phyloP scores from a whole-genome alignment of 768 basidiomycete genomes.

The Astraeus odoratus region DNA sequence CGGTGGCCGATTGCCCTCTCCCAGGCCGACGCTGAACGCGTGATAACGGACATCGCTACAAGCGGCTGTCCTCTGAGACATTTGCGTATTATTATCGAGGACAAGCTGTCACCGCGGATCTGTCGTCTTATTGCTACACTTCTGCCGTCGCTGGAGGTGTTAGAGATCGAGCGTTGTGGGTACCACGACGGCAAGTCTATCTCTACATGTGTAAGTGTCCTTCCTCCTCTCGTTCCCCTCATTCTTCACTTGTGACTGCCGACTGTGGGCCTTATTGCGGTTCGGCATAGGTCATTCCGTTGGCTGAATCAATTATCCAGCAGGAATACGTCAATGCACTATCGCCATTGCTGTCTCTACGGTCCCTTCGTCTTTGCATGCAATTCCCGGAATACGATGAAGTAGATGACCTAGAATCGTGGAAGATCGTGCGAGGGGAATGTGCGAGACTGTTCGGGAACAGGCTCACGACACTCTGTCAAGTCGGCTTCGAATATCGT shows the following conservation, averaged over 20 bases:
- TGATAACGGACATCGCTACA: slow-evolving; percentile 23
- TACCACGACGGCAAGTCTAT: slow-evolving; percentile 33
- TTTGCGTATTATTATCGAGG: slow-evolving; percentile 30
- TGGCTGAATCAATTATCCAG: slow-evolving; percentile 20
- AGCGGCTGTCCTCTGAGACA: slow-evolving; percentile 28
- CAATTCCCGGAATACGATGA: slow-evolving; percentile 31
- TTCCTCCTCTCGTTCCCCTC: slow-evolving; percentile 8
- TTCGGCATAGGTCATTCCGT: slow-evolving; percentile 24
- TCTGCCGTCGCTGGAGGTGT: slow-evolving; percentile 26
- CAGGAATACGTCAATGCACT: slow-evolving; percentile 30
- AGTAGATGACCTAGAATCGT: slow-evolving; percentile 25
- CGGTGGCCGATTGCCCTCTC: slow-evolving; percentile 31
- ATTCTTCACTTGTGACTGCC: slow-evolving; percentile 8
- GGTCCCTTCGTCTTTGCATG: slow-evolving; percentile 28
- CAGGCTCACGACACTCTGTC: slow-evolving; percentile 25
- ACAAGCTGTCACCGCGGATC: slow-evolving; percentile 28
- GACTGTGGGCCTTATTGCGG: too few relatives aligned
- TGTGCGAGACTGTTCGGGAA: slow-evolving; percentile 24
- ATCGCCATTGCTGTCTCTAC: slow-evolving; percentile 21
- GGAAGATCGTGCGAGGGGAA: slow-evolving; percentile 23
- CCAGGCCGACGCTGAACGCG: slow-evolving; percentile 25
- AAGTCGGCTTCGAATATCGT: slow-evolving; percentile 31
- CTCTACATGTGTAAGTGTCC: slow-evolving; percentile 28
- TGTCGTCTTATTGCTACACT: slow-evolving; percentile 23
- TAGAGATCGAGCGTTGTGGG: slow-evolving; percentile 30